These are phyloP conservation scores for Artomyces pyxidatus DNA, from an alignment of 768 basidiomycete genomes.

Conservation along the genomic window DNA sequence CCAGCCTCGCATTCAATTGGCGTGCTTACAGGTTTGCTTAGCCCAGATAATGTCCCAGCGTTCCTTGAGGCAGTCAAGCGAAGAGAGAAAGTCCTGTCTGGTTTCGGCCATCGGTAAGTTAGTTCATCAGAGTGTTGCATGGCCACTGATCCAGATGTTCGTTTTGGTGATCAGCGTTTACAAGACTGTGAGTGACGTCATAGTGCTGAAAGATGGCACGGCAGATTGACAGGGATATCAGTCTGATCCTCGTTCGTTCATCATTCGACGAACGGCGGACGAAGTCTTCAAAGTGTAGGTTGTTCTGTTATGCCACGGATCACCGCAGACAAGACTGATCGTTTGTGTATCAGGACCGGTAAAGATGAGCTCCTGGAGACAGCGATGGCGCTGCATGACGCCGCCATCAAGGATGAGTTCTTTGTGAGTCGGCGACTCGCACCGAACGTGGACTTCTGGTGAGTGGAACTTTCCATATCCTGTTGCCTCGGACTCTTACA, in stretches of 20 bases:
- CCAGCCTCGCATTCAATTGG: not conserved
- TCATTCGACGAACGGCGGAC: conserved; percentile 84
- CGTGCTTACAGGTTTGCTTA: conserved; percentile 19
- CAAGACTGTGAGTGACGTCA: conserved; percentile 45
- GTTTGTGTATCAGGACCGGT: conserved; percentile 57
- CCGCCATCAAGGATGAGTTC: conserved; percentile 87
- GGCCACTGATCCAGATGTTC: too few relatives aligned
- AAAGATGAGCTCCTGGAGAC: conserved; percentile 80
- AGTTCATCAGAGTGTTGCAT: too few relatives aligned
- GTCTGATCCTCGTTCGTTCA: conserved; percentile 88
- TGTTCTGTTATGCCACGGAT: too few relatives aligned
- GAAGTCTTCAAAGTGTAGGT: conserved; percentile 85
- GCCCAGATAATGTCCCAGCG: conserved; percentile 76
- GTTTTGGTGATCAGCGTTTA: conserved; percentile 62
- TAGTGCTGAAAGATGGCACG: not conserved
- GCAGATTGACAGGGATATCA: conserved; percentile 19
- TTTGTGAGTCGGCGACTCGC: conserved; percentile 75
- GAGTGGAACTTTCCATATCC: conserved; percentile 22
- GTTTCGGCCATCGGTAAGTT: conserved; percentile 77
- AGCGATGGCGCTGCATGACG: conserved; percentile 82
- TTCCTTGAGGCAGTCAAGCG: conserved; percentile 85
- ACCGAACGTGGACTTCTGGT: conserved; percentile 93
- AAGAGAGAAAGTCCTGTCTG: conserved; percentile 82
- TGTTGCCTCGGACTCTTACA: not conserved
- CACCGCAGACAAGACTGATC: too few relatives aligned